Evolutionary conservation across 2,329 filamentous ascomycete genomes (phyloP), one percentile per base, ranked within the genome.

Genomic region (Zasmidium citrigriseum): DNA sequence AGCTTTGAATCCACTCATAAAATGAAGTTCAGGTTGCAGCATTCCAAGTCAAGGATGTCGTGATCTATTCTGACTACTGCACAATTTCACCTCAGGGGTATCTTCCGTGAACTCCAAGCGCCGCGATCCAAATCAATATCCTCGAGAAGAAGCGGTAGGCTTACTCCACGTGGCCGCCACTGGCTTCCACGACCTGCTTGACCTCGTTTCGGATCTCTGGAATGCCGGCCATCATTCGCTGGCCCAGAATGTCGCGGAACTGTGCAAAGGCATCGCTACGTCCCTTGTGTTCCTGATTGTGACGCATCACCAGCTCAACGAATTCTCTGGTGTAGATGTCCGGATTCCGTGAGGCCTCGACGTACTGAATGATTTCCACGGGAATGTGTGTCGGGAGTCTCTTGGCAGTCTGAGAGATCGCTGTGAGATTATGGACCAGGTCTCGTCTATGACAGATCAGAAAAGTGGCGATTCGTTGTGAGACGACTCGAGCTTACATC

Each of bases 241-340:
- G 72, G 2, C 82, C 85, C 61, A 87, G 73, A 44, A 85, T 79
- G 70, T 87, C 82, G 58, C 83, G 78, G 61, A 88, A 84, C 46
- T 77, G 72, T 11, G 78, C 79, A 71, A 86, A 87, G 1, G 84
- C 85, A 66, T 86, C 80, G 56, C 77, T 78, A 65, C 84, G 84
- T 27, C 85, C 86, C 64, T 84, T 86, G 52, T 87, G 72, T 71
- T 84, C 81, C 67, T 86, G 84, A 63, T 88, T 88, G 50, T 82
- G 80, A 60, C 81, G 78, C 74, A 87, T 85, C 9, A 86, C 83
- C 24, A 83, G 76, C 72, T 88, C 85, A 46, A 88, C 83, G 62
- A 87, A 86, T 64, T 88, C 84, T 47, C 85, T 80, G 9, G 84
- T 87, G 72, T 86, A 88, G 64, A 88, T 87, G 66, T 88, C 85